Evolutionary conservation across 768 basidiomycete genomes (phyloP).

Genomic region (Candolleomyces efflorescens): DNA sequence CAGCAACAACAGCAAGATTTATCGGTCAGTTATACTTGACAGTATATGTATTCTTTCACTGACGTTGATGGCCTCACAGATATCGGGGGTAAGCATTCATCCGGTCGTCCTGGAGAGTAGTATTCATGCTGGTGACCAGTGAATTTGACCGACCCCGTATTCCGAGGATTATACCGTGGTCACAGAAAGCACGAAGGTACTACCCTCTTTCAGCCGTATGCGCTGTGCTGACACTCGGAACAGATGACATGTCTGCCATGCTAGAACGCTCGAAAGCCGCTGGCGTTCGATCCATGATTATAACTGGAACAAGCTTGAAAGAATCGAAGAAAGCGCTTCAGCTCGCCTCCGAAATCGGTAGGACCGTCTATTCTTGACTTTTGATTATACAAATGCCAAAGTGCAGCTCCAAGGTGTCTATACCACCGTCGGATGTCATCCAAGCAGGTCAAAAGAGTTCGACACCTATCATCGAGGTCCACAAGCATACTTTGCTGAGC

Average conservation of each 20-base stretch:
- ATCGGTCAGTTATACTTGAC: neutral
- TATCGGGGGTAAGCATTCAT: neutral
- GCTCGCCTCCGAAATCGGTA: constrained; percentile 58
- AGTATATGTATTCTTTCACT: neutral
- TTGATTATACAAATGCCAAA: neutral
- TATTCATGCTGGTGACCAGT: constrained; percentile 7
- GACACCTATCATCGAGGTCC: constrained; percentile 52
- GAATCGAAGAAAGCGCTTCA: constrained; percentile 59
- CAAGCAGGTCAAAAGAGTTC: constrained; percentile 70
- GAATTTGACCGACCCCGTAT: constrained; percentile 51
- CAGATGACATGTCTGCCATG: constrained; percentile 63
- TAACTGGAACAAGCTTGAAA: constrained; percentile 68
- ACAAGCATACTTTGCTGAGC: constrained; percentile 53
- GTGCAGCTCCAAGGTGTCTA: constrained; percentile 43
- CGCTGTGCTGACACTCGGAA: neutral
- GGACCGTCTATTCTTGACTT: constrained; percentile 8
- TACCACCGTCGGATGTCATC: constrained; percentile 78
- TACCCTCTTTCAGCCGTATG: too few relatives aligned
- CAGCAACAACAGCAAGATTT: neutral
- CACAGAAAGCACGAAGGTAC: constrained; percentile 47
- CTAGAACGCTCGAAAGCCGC: constrained; percentile 51
- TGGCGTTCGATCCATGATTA: constrained; percentile 66
- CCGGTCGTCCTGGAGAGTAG: neutral
- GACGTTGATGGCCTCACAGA: neutral
- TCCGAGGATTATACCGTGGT: constrained; percentile 47